phyloP scores from a whole-genome alignment of 257 asterid species.

The Parsonsia alboflavescens region DNA sequence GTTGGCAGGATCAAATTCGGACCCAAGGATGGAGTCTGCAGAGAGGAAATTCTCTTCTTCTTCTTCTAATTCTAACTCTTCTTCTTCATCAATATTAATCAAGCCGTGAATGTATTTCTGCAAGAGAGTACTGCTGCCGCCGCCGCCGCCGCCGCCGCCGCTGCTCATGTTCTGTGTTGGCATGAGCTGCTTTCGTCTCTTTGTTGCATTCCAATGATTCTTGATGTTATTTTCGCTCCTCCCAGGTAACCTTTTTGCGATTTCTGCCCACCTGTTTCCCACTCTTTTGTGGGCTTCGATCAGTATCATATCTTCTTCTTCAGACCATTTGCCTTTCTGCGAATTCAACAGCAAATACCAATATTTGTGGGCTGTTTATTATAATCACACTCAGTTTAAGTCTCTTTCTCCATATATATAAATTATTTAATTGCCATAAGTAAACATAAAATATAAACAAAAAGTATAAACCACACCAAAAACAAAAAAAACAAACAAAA shows the following conservation, averaged over 20 bases:
- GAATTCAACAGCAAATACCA: neutral
- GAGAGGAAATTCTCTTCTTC: conserved; percentile 23
- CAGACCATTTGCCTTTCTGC: conserved; percentile 64
- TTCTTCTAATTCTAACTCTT: neutral
- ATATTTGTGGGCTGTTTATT: too few species aligned
- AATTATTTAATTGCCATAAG: too few species aligned
- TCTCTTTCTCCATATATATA: too few species aligned
- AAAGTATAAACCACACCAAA: neutral
- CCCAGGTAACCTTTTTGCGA: conserved; percentile 53
- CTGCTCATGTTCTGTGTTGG: conserved; percentile 7
- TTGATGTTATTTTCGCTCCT: conserved; percentile 61
- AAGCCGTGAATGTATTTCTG: conserved; percentile 51
- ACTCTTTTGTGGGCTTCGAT: conserved; percentile 41
- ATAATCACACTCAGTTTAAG: too few species aligned
- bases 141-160: too few species aligned
- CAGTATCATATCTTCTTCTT: conserved; percentile 51
- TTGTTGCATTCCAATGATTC: conserved; percentile 64
- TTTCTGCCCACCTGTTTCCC: conserved; percentile 65
- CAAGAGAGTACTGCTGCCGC: conserved; percentile 21
- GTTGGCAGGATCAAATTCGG: neutral
- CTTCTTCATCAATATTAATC: neutral
- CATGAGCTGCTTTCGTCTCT: conserved; percentile 35
- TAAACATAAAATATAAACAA: too few species aligned
- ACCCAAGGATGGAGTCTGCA: conserved; percentile 8
- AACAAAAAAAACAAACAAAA: too few species aligned